Base-by-base conservation (phyloP, 2,329 filamentous ascomycete genomes). In the Chrysosporium queenslandicum region DNA sequence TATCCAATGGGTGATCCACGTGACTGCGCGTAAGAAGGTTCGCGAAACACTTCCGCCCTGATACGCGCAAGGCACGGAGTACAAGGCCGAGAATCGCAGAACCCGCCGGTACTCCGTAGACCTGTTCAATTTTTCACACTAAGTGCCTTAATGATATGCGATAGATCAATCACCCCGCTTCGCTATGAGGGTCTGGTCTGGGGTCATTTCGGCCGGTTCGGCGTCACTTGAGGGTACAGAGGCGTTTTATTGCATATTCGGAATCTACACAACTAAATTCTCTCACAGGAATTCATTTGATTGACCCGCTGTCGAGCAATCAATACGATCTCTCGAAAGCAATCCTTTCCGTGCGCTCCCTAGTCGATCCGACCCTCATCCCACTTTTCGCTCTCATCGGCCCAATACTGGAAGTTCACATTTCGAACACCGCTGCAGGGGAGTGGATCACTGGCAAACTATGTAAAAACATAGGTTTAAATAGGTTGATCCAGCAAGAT, bases 321-420 rank as follows among this genome's bases (percentile, higher is more conserved):
- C 65, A 68, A 54, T 63, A 61, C 32, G 61, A 66, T 53, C 55
- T 70, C 55, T 58, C 61, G 9, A 69, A 64, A 30, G 60, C 64
- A 3, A 65, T 56, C 18, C 61, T 72, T 8, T 58, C 55, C 18
- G 53, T 71, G 23, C 61, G 60, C 29, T 62, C 62, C 54, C 68
- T 69, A 29, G 68, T 71, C 25, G 68, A 71, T 27, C 68, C 68
- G 5, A 60, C 64, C n/a, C 59, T 69, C 9, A 65, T 72, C 25
- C 69, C 69, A 27, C 59, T 71, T 3, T 66, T 69, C 53, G 67
- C 66, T n/a, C 65, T 69, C 45, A 63, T 62, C 5, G 68, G 69
- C 9, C 67, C 68, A 4, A 66, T 62, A 37, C 65, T 72, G 18
- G 68, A 72, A 59, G 50, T 71, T 30, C 68, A 71, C 54, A 63